Conservation (phyloP, 257 asterid species). For the Salvia rosmarinus region DNA sequence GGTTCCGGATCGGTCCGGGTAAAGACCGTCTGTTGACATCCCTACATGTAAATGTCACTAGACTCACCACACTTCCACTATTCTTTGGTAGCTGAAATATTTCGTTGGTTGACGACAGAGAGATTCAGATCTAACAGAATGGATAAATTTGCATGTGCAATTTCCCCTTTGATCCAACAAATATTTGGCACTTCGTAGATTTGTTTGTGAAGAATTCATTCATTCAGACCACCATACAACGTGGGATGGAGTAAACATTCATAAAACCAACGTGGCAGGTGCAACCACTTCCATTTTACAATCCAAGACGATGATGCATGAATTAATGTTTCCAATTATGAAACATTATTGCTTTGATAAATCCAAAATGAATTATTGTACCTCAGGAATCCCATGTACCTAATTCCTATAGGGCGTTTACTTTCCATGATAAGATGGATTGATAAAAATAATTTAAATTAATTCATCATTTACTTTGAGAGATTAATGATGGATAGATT, state of each 20-base stretch:
- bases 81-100: neutral
- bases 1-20: too few relatives aligned
- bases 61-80: too few relatives aligned
- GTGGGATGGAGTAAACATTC: slow-evolving; percentile 37
- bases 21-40: too few relatives aligned
- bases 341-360: neutral
- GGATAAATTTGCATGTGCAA: slow-evolving; percentile 36
- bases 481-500: too few relatives aligned
- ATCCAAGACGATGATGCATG: slow-evolving; percentile 9
- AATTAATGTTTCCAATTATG: slow-evolving; percentile 27
- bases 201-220: neutral
- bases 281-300: slow-evolving; percentile 20
- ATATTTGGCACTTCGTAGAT: slow-evolving; percentile 6
- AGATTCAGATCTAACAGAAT: slow-evolving; percentile 30
- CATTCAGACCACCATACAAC: slow-evolving; percentile 19
- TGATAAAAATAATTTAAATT: too few relatives aligned
- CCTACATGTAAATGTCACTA: too few relatives aligned
- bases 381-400: neutral
- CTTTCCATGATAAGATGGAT: too few relatives aligned
- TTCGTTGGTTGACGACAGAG: neutral
- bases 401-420: neutral
- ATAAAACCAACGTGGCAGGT: slow-evolving; percentile 30
- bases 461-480: too few relatives aligned
- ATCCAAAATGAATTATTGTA: neutral
- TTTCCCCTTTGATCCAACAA: slow-evolving; percentile 24